Evolutionary conservation across 495 filamentous ascomycete species (phyloP), one percentile per base, ranked within the genome.

Genomic region (Xylaria telfairii): DNA sequence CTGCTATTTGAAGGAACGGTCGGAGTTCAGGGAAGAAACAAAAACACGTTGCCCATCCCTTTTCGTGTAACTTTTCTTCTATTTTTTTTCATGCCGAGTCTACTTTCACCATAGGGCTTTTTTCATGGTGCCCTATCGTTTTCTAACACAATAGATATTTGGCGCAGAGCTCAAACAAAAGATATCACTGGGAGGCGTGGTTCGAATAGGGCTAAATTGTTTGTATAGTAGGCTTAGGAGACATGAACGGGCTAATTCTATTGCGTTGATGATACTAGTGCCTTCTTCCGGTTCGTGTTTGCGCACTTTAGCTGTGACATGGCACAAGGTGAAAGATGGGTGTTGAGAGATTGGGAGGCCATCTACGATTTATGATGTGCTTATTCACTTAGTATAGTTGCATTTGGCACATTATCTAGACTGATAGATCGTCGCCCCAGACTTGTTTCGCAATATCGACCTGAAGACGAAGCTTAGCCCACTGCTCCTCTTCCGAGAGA

Each of bases 401-500:
- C 32, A 42, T 46, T 54, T 41, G 17, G n/a, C 39, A 63, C 13
- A 24, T 1, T 32, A 17, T 65, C 69, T 78, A 85, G 51, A 77
- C 68, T 0, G 82, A 81, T 63, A 84, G 32, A 56, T 84, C 83
- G 0, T 77, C 78, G 2, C 82, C 82, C 83, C 83, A 85, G 57
- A 84, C 82, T 71, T 84, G 71, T 77, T 83, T 85, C 1, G 83
- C 83, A 47, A 85, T 84, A 37, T 84, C 83, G 0, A 83, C 77
- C 76, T 82, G 75, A 5, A 84, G 74, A 30, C 76, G 71, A 21
- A 85, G 72, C 79, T 85, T 85, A 24, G 81, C 82, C 83, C 83
- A 85, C 71, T 90, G 87, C 77, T 90, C 84, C 62, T 91, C 89
- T 72, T 87, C 82, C 21, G 81, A 84, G 41, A 91, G 76, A 37